Percentiles rank a stretch among this genome's conserved stretches.
Conservation (phyloP, 306 rosid species). For the Spatholobus suberectus region DNA sequence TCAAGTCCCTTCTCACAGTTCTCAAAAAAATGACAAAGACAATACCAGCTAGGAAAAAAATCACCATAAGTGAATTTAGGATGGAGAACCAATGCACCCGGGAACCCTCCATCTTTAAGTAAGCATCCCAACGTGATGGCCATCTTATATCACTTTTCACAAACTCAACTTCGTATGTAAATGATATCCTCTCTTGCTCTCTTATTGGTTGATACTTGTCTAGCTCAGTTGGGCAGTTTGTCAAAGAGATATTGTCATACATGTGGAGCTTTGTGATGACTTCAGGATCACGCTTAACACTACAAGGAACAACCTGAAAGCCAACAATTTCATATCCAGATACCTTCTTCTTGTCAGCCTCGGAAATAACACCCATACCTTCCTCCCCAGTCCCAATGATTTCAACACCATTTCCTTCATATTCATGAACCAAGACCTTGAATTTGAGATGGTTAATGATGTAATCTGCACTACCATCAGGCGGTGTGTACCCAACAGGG, state of each 20-base stretch:
- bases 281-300: constrained; percentile 69
- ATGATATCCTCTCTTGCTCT: constrained; percentile 80
- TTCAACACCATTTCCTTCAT: constrained; percentile 84
- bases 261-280: constrained; percentile 55
- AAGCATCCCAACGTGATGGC: constrained; percentile 99
- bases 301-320: constrained; percentile 86
- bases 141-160: constrained; percentile 83
- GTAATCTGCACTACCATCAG: constrained; percentile 70
- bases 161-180: constrained; percentile 91
- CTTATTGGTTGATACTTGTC: constrained; percentile 78
- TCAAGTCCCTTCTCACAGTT: constrained; percentile 95
- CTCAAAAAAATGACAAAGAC: constrained; percentile 92
- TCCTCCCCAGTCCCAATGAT: constrained; percentile 94
- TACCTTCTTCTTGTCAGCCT: constrained; percentile 74
- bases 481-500: constrained; percentile 84
- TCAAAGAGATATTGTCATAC: constrained; percentile 49
- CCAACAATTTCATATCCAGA: constrained; percentile 96
- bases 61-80: constrained; percentile 76
- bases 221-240: constrained; percentile 67
- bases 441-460: constrained; percentile 90
- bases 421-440: constrained; percentile 86
- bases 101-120: constrained; percentile 94
- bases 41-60: constrained; percentile 91
- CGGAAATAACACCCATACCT: constrained; percentile 80
- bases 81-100: constrained; percentile 92